Evolutionary conservation across 352 stramenopile genomes (phyloP), one percentile per base, ranked within the genome.

Genomic region (Globisporangium polare): DNA sequence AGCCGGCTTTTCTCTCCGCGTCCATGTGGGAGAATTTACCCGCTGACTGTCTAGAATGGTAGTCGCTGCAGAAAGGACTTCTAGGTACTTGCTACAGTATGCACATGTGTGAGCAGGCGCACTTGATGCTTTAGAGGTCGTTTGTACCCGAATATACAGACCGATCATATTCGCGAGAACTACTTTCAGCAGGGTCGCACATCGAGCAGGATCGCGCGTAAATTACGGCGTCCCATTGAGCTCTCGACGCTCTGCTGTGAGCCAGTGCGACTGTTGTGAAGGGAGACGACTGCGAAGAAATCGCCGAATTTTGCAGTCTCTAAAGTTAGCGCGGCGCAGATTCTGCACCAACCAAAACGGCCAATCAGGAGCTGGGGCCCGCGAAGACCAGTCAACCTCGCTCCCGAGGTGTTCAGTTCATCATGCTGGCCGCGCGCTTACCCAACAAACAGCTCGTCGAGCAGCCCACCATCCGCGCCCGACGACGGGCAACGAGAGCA

Each of bases 281-380:
- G 43, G 47, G 37, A 35, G 43, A 62, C 47, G 39, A 18, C 47
- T 5, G 17, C 26, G 27, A 54, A 54, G 8, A 15, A 54, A 54
- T 54, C 49, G 49, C 17, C 17, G 27, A 60, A 52, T 51, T 52
- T 26, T 37, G 18, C 33, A 27, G 22, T 6, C 33, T 20, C 51
- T 45, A 60, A 60, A 65, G 53, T 60, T 65, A 65, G 26, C 50
- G 26, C 50, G 29, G 26, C 50, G 41, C 27, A 57, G 22, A 51
- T 64, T 64, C 58, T 64, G 50, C 59, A 65, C 59, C 59, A 65
- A 65, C 59, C 59, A 65, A 65, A 65, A 13, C 33, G 31, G 31
- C 33, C 52, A 58, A 58, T 58, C n/a, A 35, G 31, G 17, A 46
- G 41, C 41, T 18, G 20, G 51, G 39, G 26, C 37, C 20, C 7